Base-by-base conservation (phyloP, 768 basidiomycete genomes). In the Atractiella rhizophila region DNA sequence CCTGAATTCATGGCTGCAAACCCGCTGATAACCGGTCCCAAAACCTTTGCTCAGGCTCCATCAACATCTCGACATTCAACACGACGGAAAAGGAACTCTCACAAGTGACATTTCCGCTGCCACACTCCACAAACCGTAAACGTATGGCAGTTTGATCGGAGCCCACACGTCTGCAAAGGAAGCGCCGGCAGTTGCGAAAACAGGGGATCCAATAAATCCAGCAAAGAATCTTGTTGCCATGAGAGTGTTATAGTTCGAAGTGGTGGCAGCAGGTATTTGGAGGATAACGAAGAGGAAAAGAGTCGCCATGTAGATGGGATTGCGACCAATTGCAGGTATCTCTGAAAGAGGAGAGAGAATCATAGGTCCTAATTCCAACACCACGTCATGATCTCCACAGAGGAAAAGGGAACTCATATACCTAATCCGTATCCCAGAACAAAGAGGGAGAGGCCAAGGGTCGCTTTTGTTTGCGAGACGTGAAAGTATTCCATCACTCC, bases 341-440 rank as follows among this genome's bases (percentile, higher is more conserved):
- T 62, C 60, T 10, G 48, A 36, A 15, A 54, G 31, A 1, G 51
- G 50, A 10, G 42, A 35, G 37, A 46, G 27, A 30, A 50, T n/a
- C 27, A 46, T 42, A 15, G 40, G 40, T 35, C 35, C 18, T 8
- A 11, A 20, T 15, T 0, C 20, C 19, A 29, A 26, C 28, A n/a
- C 13, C 10, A 13, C 19, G 37, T 40, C 24, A 43, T n/a, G n/a
- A n/a, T n/a, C n/a, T n/a, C n/a, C n/a, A n/a, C n/a, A 30, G 26
- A n/a, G n/a, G n/a, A n/a, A n/a, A n/a, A n/a, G 46, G 28, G n/a
- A n/a, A n/a, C n/a, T n/a, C n/a, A n/a, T n/a, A n/a, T 8, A 12
- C 55, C 59, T 12, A 60, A 45, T 9, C 57, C 61, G 50, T 63
- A 62, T 2, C 53, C 59, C 5, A 47, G 39, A 16, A 62, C 59